Base-by-base conservation (phyloP, 108 stramenopile species). In the Fistulifera solaris region DNA sequence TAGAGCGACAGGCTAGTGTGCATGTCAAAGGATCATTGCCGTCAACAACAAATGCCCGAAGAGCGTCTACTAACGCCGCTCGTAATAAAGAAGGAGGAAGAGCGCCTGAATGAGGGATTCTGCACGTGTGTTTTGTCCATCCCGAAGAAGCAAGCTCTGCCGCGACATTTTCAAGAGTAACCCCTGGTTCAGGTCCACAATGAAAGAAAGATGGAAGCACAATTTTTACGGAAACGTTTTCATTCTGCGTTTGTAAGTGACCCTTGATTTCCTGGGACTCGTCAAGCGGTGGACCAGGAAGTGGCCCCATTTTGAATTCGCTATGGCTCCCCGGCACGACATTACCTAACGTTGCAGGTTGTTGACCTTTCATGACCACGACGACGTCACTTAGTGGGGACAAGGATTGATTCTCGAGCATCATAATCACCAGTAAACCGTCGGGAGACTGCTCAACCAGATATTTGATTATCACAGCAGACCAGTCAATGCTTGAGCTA, bases 1-100 rank as follows among this genome's bases (percentile, higher is more conserved):
- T 23, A 27, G 67, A 72, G 24, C 56, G 42, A 3, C 68, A 57
- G 4, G 73, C 73, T 48, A 75, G 65, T 8, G 73, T 69, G 18
- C 63, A 67, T 27, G 59, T 58, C 3, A 27, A 45, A 63, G 70
- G 39, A 53, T 60, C 4, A 31, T 3, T 0, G 41, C 44, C 14
- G 55, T 55, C 40, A 15, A 70, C 58, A 49, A 71, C 68, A 8
- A 42, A 49, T 41, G 67, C 60, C 2, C 31, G 17, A 11, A 80
- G 48, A 56, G 75, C 75, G 6, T 17, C 50, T 13, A 43, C 27
- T 13, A 79, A 11, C 1, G 47, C 40, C 16, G 17, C 40, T 19
- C 47, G 65, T 71, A 40, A 68, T 27, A 22, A 57, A 48, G n/a
- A 46, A 40, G n/a, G 50, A 24, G 17, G 40, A 15, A 16, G 31